Evolutionary conservation across 257 asterid genomes (phyloP), one percentile per base, ranked within the genome.

Genomic region (Petrea volubilis): DNA sequence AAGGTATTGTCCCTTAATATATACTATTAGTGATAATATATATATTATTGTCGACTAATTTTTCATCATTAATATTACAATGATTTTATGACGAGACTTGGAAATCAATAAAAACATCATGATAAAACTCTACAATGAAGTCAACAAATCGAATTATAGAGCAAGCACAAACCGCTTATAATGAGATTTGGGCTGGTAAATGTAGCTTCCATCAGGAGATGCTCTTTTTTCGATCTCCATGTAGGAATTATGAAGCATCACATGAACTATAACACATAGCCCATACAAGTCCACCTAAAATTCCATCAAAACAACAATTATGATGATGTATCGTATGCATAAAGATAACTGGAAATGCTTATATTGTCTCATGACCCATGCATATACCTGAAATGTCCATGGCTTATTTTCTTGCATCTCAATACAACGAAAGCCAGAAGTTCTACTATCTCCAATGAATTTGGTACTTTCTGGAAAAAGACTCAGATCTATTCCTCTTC

Each of bases 361-460:
- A 20, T n/a, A 25, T 60, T 18, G 56, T 50, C 50, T 74, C 17
- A 40, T 2, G 40, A 20, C 28, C 33, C 38, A 33, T 17, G 55
- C 12, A 10, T 4, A 24, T 57, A 84, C 99, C 97, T 92, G 96
- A 84, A 81, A 95, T 36, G 87, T 87, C 99, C 99, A 95, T 7
- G 98, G 96, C 81, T 73, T 88, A 4, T 79, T 84, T 73, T 95
- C 98, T 82, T 92, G 98, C 97, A 92, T 92, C 85, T 92, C 91
- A 53, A 85, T 84, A 83, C 98, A 90, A 29, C 98, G 95, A 79
- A 95, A 95, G 41, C 98, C 99, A 43, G 97, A 90, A 55, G 99
- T 95, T 79, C 98, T 82, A 68, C 96, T 74, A 61, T 88, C 99
- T 70, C 97, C 99, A n/a, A 59, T 64, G 68, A 95, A 95, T 76